These are phyloP conservation scores for Cladosporium colombiae DNA, from an alignment of 2,329 filamentous ascomycete genomes.

Conservation along the genomic window DNA sequence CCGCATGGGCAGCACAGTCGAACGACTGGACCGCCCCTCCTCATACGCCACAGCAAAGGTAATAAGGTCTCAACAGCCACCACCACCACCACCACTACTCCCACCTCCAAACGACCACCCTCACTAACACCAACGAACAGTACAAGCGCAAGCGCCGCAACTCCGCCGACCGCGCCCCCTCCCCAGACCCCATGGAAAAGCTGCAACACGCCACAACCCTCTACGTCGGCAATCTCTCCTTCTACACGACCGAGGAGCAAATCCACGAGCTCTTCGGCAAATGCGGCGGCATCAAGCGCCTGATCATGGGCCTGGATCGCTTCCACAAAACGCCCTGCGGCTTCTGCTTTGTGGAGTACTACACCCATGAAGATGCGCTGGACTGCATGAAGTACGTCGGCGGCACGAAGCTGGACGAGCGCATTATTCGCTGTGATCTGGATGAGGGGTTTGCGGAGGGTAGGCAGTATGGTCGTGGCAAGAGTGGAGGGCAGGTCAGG, in stretches of 20 bases:
- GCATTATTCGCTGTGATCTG: slow-evolving; percentile 91
- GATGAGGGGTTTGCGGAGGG: slow-evolving; percentile 97
- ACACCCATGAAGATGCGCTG: slow-evolving; percentile 93
- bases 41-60: slow-evolving; percentile 89
- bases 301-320: slow-evolving; percentile 96
- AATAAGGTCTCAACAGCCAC: slow-evolving; percentile 34
- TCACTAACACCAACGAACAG: slow-evolving; percentile 43
- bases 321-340: slow-evolving; percentile 98
- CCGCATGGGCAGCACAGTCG: slow-evolving; percentile 69
- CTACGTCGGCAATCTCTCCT: slow-evolving; percentile 93
- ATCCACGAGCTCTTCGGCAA: slow-evolving; percentile 72
- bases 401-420: slow-evolving; percentile 95
- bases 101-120: not conserved
- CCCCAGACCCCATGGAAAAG: slow-evolving; percentile 70
- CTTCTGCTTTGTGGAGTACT: slow-evolving; percentile 99
- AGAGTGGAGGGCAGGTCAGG: slow-evolving; percentile 92
- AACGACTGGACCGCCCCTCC: slow-evolving; percentile 89
- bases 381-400: slow-evolving; percentile 99
- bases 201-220: slow-evolving; percentile 87
- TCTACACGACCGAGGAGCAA: slow-evolving; percentile 87
- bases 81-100: not conserved
- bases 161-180: slow-evolving; percentile 53
- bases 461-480: slow-evolving; percentile 89
- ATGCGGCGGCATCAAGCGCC: slow-evolving; percentile 94
- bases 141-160: slow-evolving; percentile 68